These are phyloP conservation scores for Colletotrichum sp. DNA, from an alignment of 2,329 filamentous ascomycete genomes.

Conservation along the genomic window DNA sequence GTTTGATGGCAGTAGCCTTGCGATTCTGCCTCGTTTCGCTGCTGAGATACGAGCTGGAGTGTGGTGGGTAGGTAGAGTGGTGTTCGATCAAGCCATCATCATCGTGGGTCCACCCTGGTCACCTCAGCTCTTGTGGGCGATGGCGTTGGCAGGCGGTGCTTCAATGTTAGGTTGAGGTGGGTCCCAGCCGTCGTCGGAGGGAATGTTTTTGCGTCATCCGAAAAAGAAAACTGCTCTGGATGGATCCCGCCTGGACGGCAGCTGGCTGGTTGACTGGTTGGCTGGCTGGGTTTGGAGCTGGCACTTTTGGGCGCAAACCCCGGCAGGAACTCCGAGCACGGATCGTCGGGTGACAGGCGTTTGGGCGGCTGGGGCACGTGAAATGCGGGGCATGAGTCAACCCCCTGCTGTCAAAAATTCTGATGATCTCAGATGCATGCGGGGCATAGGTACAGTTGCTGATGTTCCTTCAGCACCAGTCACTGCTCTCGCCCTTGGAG, in stretches of 20 bases:
- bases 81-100: slow-evolving; percentile 14
- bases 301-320: neutral
- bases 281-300: neutral
- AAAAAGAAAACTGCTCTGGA: neutral
- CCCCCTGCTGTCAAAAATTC: slow-evolving; percentile 18
- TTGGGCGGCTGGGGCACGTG: slow-evolving; percentile 1
- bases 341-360: neutral
- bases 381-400: slow-evolving; percentile 20
- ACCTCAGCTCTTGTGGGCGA: neutral
- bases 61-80: neutral
- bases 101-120: slow-evolving; percentile 4
- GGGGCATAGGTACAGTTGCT: slow-evolving; percentile 3
- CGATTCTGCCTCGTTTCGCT: neutral
- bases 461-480: neutral
- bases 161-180: neutral
- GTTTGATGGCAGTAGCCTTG: neutral
- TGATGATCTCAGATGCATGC: slow-evolving; percentile 23
- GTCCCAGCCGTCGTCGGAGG: neutral
- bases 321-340: neutral
- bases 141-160: neutral
- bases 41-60: neutral
- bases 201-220: neutral
- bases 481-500: neutral
- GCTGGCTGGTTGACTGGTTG: too few relatives aligned
- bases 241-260: neutral